A percentile compares a stretch with the other conserved stretches of the same genome.
These are phyloP conservation scores for Suillus ampliporus DNA, from an alignment of 768 basidiomycete species.

Conservation along the genomic window DNA sequence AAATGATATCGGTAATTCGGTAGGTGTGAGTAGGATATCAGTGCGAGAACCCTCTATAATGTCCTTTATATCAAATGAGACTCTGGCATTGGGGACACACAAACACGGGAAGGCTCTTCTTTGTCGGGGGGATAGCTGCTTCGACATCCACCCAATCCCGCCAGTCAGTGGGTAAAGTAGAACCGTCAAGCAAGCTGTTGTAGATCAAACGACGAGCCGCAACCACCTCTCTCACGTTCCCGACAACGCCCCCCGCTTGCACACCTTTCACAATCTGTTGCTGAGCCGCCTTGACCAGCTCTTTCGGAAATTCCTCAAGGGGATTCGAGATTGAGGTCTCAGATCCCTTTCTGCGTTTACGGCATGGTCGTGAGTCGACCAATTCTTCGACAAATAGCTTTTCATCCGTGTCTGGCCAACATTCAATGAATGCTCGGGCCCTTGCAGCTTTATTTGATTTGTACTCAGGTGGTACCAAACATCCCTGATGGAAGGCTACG, in stretches of 20 bases:
- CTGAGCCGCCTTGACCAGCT: conserved; percentile 49
- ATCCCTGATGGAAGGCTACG: conserved; percentile 53
- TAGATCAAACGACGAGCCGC: conserved; percentile 55
- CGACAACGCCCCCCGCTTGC: conserved; percentile 49
- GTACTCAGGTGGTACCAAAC: conserved; percentile 42
- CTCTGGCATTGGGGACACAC: conserved; percentile 51
- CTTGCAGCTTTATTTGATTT: conserved; percentile 21
- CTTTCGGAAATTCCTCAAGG: conserved; percentile 37
- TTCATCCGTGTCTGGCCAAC: conserved; percentile 43
- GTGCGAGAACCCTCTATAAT: background rate
- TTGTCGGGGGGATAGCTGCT: conserved; percentile 26
- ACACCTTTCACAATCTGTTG: conserved; percentile 61
- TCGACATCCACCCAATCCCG: conserved; percentile 31
- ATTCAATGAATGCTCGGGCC: conserved; percentile 37
- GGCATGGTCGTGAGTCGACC: background rate
- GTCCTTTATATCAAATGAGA: conserved; percentile 40
- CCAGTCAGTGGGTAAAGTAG: conserved; percentile 48
- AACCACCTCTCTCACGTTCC: conserved; percentile 55
- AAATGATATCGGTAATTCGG: background rate
- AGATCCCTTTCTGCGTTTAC: conserved; percentile 22
- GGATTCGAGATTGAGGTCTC: background rate
- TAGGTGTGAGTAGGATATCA: background rate
- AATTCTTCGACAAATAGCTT: conserved; percentile 12
- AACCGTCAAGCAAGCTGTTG: conserved; percentile 33
- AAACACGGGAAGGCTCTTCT: conserved; percentile 33